These are phyloP conservation scores for Cicer pinnatifidum DNA, from an alignment of 306 rosid genomes.

Conservation along the genomic window DNA sequence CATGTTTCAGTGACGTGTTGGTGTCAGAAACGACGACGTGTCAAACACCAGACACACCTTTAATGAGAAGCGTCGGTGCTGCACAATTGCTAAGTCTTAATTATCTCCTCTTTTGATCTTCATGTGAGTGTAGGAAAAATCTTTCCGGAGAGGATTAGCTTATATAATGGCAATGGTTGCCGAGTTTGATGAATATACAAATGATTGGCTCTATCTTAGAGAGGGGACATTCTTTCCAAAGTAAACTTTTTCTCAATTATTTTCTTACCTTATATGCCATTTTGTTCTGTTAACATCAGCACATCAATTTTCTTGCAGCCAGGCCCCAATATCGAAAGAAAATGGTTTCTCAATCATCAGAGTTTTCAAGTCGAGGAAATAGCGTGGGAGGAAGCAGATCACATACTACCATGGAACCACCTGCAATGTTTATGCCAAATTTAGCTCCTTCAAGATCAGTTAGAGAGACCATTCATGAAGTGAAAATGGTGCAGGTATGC, in stretches of 20 bases:
- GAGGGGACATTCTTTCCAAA: conserved; percentile 82
- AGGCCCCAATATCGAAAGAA: conserved; percentile 87
- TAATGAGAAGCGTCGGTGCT: too few relatives aligned
- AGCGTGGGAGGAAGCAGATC: conserved; percentile 45
- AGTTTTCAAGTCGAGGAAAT: conserved; percentile 56
- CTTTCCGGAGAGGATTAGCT: conserved; percentile 74
- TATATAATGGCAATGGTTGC: conserved; percentile 87
- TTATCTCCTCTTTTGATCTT: conserved; percentile 20
- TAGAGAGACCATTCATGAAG: conserved; percentile 79
- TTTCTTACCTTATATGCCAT: conserved; percentile 7
- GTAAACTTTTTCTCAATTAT: conserved; percentile 53
- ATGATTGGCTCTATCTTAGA: conserved; percentile 86
- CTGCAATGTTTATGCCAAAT: conserved; percentile 79
- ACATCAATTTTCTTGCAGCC: conserved; percentile 65
- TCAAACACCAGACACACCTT: too few relatives aligned
- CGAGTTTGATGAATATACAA: conserved; percentile 86
- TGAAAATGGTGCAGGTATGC: conserved; percentile 83
- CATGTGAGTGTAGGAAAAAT: conserved; percentile 68
- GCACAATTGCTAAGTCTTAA: too few relatives aligned
- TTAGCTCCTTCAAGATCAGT: conserved; percentile 72
- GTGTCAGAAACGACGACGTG: too few relatives aligned
- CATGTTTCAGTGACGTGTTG: too few relatives aligned
- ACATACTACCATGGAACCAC: conserved; percentile 63
- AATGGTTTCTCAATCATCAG: conserved; percentile 55
- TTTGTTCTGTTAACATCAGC: conserved; percentile 42